phyloP scores from a whole-genome alignment of 2,329 filamentous ascomycete species.

The Monosporascus sp. region DNA sequence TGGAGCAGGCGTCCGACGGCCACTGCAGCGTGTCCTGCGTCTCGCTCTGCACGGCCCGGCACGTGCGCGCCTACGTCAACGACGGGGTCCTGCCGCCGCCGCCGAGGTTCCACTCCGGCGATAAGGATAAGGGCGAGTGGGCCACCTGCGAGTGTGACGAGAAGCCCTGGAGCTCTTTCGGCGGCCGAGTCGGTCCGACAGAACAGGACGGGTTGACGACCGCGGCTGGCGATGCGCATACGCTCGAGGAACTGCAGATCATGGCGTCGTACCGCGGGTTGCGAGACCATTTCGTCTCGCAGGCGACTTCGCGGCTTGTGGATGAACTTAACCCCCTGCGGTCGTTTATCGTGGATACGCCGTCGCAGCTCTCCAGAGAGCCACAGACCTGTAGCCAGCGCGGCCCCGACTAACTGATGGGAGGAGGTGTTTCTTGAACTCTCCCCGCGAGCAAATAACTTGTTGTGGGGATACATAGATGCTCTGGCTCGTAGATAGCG shows the following conservation, averaged over 20 bases:
- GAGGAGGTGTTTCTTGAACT: no score
- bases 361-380: neutral
- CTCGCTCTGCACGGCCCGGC: slow-evolving; percentile 30
- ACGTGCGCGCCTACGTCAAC: slow-evolving; percentile 30
- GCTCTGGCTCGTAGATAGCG: no score
- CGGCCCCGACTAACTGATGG: no score
- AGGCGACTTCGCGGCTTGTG: neutral
- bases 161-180: slow-evolving; percentile 19
- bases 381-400: slow-evolving; percentile 5
- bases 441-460: no score
- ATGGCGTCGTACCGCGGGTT: slow-evolving; percentile 7
- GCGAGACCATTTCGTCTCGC: slow-evolving; percentile 3
- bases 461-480: no score
- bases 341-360: neutral
- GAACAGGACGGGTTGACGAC: no score
- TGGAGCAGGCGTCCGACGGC: slow-evolving; percentile 31
- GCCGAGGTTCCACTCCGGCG: slow-evolving; percentile 14
- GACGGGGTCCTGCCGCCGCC: slow-evolving; percentile 29
- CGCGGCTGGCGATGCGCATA: neutral
- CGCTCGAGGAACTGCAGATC: slow-evolving; percentile 5
- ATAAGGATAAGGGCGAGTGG: slow-evolving; percentile 16
- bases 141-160: slow-evolving; percentile 23
- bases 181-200: neutral
- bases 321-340: neutral
- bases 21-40: slow-evolving; percentile 31